A percentile compares a stretch with the other conserved stretches of the same genome.
phyloP scores from a whole-genome alignment of 1,284 basidiomycete genomes.

The Cutaneotrichosporon sp. region DNA sequence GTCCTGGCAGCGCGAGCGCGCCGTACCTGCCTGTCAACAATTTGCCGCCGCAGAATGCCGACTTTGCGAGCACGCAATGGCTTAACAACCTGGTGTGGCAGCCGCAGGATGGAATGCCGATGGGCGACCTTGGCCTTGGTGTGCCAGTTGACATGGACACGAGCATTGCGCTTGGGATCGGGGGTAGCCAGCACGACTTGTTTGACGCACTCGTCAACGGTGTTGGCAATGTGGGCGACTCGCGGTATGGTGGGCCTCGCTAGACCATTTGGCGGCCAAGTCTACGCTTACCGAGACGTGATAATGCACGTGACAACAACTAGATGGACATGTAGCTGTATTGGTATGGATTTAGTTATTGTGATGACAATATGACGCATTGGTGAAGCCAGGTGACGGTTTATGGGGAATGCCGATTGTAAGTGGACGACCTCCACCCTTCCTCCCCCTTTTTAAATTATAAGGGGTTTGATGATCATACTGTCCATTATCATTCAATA shows the following conservation, averaged over 20 bases:
- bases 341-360: no score
- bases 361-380: no score
- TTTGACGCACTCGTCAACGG: conserved; percentile 4
- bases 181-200: conserved; percentile 6
- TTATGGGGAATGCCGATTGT: no score
- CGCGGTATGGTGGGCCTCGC: not conserved
- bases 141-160: conserved; percentile 9
- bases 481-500: no score
- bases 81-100: conserved; percentile 11
- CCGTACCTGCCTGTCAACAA: not conserved
- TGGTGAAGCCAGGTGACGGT: no score
- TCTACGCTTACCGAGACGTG: no score
- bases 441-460: no score
- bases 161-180: conserved; percentile 10
- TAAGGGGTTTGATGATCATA: no score
- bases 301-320: no score
- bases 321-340: no score
- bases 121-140: not conserved
- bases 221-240: not conserved
- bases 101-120: not conserved
- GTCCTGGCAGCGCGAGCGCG: not conserved
- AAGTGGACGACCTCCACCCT: no score
- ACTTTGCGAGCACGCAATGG: conserved; percentile 7
- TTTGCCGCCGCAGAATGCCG: not conserved
- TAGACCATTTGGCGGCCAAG: not conserved